Percentiles rank a stretch among this genome's conserved stretches.
Conservation (phyloP, 805 yeast genomes). For the Blastobotrys mokoenaii region DNA sequence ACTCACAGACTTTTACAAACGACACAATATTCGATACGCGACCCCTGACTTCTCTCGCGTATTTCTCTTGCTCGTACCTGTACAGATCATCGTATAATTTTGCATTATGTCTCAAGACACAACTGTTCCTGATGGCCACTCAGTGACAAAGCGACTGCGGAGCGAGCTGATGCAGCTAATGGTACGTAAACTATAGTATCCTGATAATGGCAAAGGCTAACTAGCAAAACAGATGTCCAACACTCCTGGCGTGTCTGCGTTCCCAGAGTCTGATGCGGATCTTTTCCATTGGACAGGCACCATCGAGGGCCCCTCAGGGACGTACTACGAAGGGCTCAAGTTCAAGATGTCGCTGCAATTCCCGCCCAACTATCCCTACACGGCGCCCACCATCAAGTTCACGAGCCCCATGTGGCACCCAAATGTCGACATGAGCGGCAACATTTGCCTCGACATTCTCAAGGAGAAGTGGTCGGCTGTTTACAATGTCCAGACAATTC, state of each 20-base stretch:
- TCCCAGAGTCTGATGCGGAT: slow-evolving; percentile 45
- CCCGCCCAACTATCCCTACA: slow-evolving; percentile 49
- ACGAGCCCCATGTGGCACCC: slow-evolving; percentile 60
- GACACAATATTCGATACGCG: no score
- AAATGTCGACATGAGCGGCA: slow-evolving; percentile 55
- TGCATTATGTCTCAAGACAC: not conserved
- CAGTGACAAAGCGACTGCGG: slow-evolving; percentile 43
- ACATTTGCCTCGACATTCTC: slow-evolving; percentile 55
- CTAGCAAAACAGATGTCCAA: slow-evolving; percentile 34
- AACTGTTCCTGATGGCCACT: slow-evolving; percentile 33
- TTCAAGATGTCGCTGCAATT: slow-evolving; percentile 44
- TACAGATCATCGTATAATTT: no score
- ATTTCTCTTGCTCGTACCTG: no score
- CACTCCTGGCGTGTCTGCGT: slow-evolving; percentile 46
- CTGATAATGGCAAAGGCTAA: not conserved
- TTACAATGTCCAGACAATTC: slow-evolving; percentile 51
- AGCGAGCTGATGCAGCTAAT: slow-evolving; percentile 45
- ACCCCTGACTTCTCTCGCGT: no score
- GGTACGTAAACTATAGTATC: slow-evolving; percentile 21
- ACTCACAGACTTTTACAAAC: no score
- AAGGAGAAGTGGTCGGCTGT: slow-evolving; percentile 61
- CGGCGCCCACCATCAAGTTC: slow-evolving; percentile 49
- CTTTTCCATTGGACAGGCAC: slow-evolving; percentile 50
- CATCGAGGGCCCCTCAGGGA: slow-evolving; percentile 48
- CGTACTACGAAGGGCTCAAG: slow-evolving; percentile 46